Base-by-base conservation (phyloP, 202 grass and related monocot species). In the Eragrostis tef region DNA sequence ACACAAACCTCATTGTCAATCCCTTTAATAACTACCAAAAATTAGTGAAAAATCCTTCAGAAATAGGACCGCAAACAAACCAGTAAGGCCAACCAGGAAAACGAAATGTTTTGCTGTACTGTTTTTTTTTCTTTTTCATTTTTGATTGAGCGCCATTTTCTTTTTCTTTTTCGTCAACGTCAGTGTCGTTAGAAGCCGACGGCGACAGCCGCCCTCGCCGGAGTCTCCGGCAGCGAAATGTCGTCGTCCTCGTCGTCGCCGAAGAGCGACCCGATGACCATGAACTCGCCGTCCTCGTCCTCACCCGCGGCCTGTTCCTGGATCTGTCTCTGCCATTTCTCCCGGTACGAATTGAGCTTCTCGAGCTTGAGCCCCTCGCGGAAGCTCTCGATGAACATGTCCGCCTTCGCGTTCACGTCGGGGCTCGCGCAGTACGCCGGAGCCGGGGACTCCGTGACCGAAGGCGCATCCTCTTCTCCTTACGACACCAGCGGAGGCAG, bases 321-420 rank as follows among this genome's bases (percentile, higher is more conserved):
- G 47, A 88, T 67, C 27, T 85, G 79, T 73, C 48, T 60, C 70
- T 74, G 81, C 62, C 86, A 85, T 51, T 92, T 99, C 83, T 96
- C 92, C 45, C 84, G 52, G 67, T 84, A 88, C 43, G 96, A 96
- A 71, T 99, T 96, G 63, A 91, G 78, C 90, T 92, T 99, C 89
- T 99, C 96, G 52, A 96, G 74, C 81, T 93, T 89, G 4, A 95
- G 89, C 45, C 89, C 91, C 0, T 79, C 89, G 20, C 83, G 93
- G 84, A 95, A 99, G 67, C 87, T 86, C 71, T 87, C 81, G 81
- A 99, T 99, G 87, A 99, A 99, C 50, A 80, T 70, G 84, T 92
- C 93, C 52, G 93, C 93, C 85, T 99, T 99, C 15, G 88, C 82
- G 88, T 99, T 90, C 7, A 99, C 96, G 86, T 99, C 96, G 7